Conservation (phyloP, 208 protist genomes). For the Angomonas desouzai region DNA sequence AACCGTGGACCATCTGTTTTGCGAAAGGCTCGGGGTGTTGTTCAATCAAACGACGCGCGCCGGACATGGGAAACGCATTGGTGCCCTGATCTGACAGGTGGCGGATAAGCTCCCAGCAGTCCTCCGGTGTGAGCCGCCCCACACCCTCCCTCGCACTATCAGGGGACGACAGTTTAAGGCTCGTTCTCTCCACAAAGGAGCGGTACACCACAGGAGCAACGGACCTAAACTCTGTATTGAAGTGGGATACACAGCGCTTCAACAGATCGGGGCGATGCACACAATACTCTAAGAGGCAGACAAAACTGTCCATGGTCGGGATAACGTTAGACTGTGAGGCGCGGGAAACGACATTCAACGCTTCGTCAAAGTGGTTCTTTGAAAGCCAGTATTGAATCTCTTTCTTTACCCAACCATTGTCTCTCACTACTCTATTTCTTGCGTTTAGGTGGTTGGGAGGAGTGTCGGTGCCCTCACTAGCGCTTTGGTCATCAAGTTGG, state of each 20-base stretch:
- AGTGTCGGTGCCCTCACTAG: neutral
- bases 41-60: neutral
- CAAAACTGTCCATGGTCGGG: conserved; percentile 46
- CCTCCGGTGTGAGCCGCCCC: conserved; percentile 2
- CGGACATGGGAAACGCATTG: neutral
- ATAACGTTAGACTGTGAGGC: conserved; percentile 11
- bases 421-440: too few relatives aligned
- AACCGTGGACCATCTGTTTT: neutral
- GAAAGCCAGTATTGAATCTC: neutral
- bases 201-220: conserved; percentile 41
- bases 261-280: conserved; percentile 13
- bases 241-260: conserved; percentile 21
- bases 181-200: conserved; percentile 53
- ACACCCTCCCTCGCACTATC: too few relatives aligned
- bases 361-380: neutral
- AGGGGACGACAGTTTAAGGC: neutral
- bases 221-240: conserved; percentile 24
- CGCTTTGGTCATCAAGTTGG: neutral
- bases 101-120: neutral
- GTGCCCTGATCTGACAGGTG: neutral
- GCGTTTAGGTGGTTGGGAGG: neutral
- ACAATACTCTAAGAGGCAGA: conserved; percentile 46
- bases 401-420: neutral
- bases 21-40: neutral
- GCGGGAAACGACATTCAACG: neutral